phyloP scores from a whole-genome alignment of 2,329 filamentous ascomycete species.

The Penicillium concentricum region DNA sequence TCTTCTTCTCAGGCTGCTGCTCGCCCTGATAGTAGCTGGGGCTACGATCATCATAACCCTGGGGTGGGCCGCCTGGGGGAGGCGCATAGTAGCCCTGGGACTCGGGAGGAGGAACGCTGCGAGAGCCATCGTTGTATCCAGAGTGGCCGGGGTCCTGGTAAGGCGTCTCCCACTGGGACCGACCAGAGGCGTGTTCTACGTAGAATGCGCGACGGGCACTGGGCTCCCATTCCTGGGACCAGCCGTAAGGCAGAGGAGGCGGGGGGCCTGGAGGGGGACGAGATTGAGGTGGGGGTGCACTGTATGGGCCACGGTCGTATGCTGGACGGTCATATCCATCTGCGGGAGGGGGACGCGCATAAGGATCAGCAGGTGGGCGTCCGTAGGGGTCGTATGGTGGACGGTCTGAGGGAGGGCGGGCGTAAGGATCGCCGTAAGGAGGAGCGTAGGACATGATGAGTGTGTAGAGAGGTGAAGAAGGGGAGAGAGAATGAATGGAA shows the following conservation, averaged over 20 bases:
- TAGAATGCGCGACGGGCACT: constrained; percentile 64
- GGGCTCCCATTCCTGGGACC: constrained; percentile 64
- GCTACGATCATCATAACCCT: constrained; percentile 21
- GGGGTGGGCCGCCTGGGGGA: constrained; percentile 19
- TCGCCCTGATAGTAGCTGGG: constrained; percentile 19
- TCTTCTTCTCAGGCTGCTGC: constrained; percentile 35
- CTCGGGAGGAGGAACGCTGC: constrained; percentile 24
- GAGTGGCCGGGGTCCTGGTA: constrained; percentile 20
- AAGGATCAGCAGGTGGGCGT: constrained; percentile 14
- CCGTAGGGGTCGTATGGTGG: constrained; percentile 13
- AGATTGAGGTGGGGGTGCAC: constrained; percentile 25
- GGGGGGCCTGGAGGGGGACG: constrained; percentile 45
- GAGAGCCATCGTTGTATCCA: constrained; percentile 24
- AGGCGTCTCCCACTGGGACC: constrained; percentile 65
- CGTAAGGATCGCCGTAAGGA: constrained; percentile 20
- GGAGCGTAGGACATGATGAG: constrained; percentile 22
- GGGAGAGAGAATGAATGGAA: background rate
- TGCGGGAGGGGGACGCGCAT: constrained; percentile 5
- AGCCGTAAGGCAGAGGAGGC: constrained; percentile 57
- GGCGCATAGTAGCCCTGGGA: constrained; percentile 23
- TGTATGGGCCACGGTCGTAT: constrained; percentile 26
- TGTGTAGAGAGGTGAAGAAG: background rate
- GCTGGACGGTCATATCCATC: constrained; percentile 23
- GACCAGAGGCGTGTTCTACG: constrained; percentile 60
- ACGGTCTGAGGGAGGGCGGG: constrained; percentile 22